phyloP scores from a whole-genome alignment of 202 grass and related monocot genomes.

The Carex arenaria region DNA sequence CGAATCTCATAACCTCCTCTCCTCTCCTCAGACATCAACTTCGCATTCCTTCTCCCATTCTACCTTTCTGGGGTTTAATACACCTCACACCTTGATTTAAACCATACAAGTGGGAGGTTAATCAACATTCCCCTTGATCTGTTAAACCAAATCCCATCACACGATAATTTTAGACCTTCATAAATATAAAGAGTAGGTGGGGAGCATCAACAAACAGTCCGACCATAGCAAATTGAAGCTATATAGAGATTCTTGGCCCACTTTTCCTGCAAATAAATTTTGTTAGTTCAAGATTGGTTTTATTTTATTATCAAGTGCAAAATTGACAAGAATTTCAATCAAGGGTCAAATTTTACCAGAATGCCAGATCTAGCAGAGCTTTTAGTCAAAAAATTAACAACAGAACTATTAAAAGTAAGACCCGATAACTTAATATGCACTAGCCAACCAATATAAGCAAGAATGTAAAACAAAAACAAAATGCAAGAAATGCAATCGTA shows the following conservation, averaged over 20 bases:
- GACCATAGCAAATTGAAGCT: conserved; percentile 80
- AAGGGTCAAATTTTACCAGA: not conserved
- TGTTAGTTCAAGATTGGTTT: not conserved
- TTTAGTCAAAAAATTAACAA: not conserved
- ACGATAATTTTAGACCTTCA: conserved; percentile 20
- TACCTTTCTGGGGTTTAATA: conserved; percentile 13
- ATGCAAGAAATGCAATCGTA: not conserved
- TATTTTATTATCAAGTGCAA: not conserved
- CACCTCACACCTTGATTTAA: not conserved
- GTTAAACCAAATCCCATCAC: conserved; percentile 12
- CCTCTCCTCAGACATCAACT: not conserved
- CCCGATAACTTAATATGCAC: not conserved
- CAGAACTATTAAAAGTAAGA: not conserved
- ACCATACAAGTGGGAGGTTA: conserved; percentile 4
- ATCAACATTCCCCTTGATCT: not conserved
- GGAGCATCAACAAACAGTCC: conserved; percentile 74
- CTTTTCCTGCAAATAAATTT: conserved; percentile 70
- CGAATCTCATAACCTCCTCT: conserved; percentile 2
- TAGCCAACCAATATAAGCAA: not conserved
- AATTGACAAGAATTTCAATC: not conserved
- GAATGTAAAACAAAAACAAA: not conserved
- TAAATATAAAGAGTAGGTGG: conserved; percentile 25
- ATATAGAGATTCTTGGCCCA: conserved; percentile 98
- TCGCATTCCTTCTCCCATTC: not conserved
- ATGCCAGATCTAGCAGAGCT: not conserved